Percentiles rank a stretch among this genome's conserved stretches.
These are phyloP conservation scores for Carex kokanica DNA, from an alignment of 176 grass and related monocot genomes.

Conservation along the genomic window DNA sequence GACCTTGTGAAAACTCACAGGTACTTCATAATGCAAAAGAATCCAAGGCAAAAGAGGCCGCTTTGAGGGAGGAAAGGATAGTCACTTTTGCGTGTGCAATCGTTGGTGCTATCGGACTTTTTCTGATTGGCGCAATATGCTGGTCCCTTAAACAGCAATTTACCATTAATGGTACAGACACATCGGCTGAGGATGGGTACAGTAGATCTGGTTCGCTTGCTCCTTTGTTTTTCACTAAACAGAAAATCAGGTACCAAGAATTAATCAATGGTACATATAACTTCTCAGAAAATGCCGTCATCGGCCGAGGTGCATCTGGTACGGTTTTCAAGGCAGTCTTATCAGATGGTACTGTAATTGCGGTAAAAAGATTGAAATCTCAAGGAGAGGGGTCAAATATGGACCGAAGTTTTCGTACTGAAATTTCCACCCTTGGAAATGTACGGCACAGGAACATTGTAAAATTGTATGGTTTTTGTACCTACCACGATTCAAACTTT, in stretches of 20 bases:
- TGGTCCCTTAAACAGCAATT: slow-evolving; percentile 70
- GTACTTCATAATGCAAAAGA: slow-evolving; percentile 35
- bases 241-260: slow-evolving; percentile 78
- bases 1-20: slow-evolving; percentile 41
- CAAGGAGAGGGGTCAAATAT: slow-evolving; percentile 72
- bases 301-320: slow-evolving; percentile 79
- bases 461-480: slow-evolving; percentile 92
- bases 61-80: slow-evolving; percentile 62
- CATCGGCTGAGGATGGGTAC: slow-evolving; percentile 39
- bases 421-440: slow-evolving; percentile 95
- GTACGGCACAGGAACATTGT: slow-evolving; percentile 95
- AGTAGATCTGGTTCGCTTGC: slow-evolving; percentile 42
- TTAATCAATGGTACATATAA: slow-evolving; percentile 63
- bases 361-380: slow-evolving; percentile 82
- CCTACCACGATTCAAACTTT: slow-evolving; percentile 67
- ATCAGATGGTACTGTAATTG: slow-evolving; percentile 58
- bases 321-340: slow-evolving; percentile 87
- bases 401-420: slow-evolving; percentile 82
- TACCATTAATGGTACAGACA: slow-evolving; percentile 35
- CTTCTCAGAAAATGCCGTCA: slow-evolving; percentile 70
- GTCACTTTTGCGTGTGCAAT: slow-evolving; percentile 62
- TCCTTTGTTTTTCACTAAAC: slow-evolving; percentile 64
- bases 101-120: slow-evolving; percentile 56
- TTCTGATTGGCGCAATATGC: slow-evolving; percentile 72
- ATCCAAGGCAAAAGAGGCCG: slow-evolving; percentile 33